These are phyloP conservation scores for Salvia splendens DNA, from an alignment of 257 asterid genomes.

Conservation along the genomic window DNA sequence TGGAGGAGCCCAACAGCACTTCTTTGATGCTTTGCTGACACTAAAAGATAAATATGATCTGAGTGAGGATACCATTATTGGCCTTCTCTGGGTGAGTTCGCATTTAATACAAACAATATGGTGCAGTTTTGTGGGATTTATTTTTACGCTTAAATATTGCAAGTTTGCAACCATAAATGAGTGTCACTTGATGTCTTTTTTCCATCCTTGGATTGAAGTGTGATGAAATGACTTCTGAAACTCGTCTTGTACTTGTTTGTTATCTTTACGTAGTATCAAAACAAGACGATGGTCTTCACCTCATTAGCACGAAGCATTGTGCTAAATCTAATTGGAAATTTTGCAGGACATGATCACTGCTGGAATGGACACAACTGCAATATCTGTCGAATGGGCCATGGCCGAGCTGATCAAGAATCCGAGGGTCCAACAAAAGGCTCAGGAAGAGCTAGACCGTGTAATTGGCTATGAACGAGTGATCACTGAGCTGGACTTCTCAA, in stretches of 20 bases:
- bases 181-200: not conserved
- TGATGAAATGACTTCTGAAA: not conserved
- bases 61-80: conserved; percentile 75
- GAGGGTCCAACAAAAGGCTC: conserved; percentile 64
- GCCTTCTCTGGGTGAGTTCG: conserved; percentile 71
- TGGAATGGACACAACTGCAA: conserved; percentile 75
- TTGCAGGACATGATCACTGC: conserved; percentile 78
- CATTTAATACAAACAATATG: not conserved
- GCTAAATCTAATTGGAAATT: conserved; percentile 17
- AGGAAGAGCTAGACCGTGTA: conserved; percentile 67
- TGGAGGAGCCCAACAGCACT: conserved; percentile 65
- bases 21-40: conserved; percentile 62
- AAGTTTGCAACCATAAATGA: not conserved
- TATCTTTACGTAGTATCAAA: not conserved
- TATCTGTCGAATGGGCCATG: conserved; percentile 88
- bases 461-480: conserved; percentile 52
- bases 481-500: conserved; percentile 63
- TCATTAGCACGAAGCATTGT: not conserved
- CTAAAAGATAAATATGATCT: conserved; percentile 68
- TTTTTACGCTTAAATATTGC: not conserved
- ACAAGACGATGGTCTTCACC: not conserved
- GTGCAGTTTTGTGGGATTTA: conserved; percentile 3
- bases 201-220: not conserved
- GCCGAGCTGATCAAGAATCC: conserved; percentile 78
- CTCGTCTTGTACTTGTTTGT: not conserved